Evolutionary conservation across 768 basidiomycete species (phyloP).

Genomic region (Melanogaster broomeanus): DNA sequence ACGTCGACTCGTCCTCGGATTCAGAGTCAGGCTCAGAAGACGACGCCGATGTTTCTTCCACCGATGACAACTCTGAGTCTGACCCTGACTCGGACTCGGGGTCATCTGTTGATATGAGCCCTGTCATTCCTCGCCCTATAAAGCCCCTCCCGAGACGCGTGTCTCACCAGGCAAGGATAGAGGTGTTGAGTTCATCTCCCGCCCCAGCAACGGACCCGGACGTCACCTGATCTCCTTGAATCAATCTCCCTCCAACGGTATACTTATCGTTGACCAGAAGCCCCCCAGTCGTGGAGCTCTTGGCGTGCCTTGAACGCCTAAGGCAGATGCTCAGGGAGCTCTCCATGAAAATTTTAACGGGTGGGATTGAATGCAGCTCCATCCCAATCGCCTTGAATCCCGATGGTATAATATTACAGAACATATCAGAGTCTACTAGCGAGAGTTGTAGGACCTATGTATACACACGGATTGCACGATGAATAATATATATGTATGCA

Average conservation of each 20-base stretch:
- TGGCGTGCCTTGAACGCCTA: neutral
- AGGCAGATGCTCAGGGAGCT: no score
- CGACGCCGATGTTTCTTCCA: constrained; percentile 12
- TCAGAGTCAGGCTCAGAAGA: neutral
- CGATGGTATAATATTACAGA: constrained; percentile 8
- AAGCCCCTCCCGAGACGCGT: constrained; percentile 49
- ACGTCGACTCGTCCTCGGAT: constrained; percentile 5
- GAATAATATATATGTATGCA: neutral
- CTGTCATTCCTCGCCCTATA: constrained; percentile 45
- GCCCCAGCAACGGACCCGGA: neutral
- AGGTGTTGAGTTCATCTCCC: constrained; percentile 24
- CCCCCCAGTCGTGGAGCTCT: no score
- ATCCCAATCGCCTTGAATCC: neutral
- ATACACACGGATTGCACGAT: constrained; percentile 4
- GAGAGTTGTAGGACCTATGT: constrained; percentile 5
- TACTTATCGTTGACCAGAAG: no score
- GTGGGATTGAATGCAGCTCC: no score
- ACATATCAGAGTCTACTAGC: neutral
- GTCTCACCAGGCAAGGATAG: constrained; percentile 28
- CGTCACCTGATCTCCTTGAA: neutral
- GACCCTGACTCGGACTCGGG: constrained; percentile 15
- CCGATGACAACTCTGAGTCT: no score
- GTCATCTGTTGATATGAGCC: constrained; percentile 35
- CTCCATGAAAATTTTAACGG: no score
- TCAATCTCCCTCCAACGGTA: no score